A percentile compares a stretch with the other conserved stretches of the same genome.
Conservation (phyloP, 305 asterid species). For the Rubia peregrina region DNA sequence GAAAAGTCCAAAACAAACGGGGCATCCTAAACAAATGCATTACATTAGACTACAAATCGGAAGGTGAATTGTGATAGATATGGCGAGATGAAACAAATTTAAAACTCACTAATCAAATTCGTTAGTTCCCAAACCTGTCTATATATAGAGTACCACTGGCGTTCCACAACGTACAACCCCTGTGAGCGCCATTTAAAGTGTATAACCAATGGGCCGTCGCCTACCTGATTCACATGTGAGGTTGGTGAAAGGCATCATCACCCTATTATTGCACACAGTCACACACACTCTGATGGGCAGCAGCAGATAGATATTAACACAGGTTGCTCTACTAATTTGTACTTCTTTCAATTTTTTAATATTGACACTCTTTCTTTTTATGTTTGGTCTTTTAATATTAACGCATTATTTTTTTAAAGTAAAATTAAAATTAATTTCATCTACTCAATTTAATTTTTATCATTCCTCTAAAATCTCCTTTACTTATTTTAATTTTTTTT, state of each 20-base stretch:
- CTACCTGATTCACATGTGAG: slow-evolving; percentile 60
- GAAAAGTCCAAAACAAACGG: slow-evolving; percentile 17
- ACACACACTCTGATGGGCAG: background rate
- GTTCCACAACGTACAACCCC: slow-evolving; percentile 7
- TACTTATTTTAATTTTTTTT: too few relatives aligned
- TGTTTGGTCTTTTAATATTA: too few relatives aligned
- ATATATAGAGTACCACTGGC: background rate
- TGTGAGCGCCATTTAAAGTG: slow-evolving; percentile 45
- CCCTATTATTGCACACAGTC: slow-evolving; percentile 31
- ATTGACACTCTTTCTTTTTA: too few relatives aligned
- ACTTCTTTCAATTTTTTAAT: too few relatives aligned
- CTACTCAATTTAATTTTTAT: too few relatives aligned
- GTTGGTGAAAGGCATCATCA: slow-evolving; percentile 68
- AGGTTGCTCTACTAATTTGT: background rate
- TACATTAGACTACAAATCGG: slow-evolving; percentile 13
- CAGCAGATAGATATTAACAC: too few relatives aligned
- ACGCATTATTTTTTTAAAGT: too few relatives aligned
- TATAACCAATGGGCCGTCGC: slow-evolving; percentile 55
- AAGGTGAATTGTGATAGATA: background rate
- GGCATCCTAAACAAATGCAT: slow-evolving; percentile 10
- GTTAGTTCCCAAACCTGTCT: background rate
- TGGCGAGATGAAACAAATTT: too few relatives aligned
- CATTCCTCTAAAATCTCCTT: too few relatives aligned
- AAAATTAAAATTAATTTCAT: too few relatives aligned
- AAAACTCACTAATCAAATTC: background rate